Percentiles rank a stretch among this genome's conserved stretches.
phyloP scores from a whole-genome alignment of 108 stramenopile genomes.

The Chaetoceros tenuissimus region DNA sequence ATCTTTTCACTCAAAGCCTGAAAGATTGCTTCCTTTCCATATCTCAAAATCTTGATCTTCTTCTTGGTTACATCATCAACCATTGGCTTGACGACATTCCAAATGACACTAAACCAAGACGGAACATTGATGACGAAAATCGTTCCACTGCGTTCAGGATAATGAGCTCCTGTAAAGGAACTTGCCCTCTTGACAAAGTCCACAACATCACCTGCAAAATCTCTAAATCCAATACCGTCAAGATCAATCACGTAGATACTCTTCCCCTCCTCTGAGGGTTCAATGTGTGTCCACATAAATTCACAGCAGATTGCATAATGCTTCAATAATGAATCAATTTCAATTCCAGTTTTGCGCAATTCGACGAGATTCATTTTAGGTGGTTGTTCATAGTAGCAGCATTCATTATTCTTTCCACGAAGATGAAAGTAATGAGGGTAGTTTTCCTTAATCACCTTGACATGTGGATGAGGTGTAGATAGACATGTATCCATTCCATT shows the following conservation, averaged over 20 bases:
- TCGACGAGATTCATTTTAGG: constrained; percentile 56
- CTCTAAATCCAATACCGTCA: constrained; percentile 55
- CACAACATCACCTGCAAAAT: constrained; percentile 69
- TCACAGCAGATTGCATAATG: constrained; percentile 72
- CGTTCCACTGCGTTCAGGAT: constrained; percentile 62
- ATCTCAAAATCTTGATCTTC: constrained; percentile 44
- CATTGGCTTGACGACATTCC: constrained; percentile 54
- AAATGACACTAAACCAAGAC: constrained; percentile 51
- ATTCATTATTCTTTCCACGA: constrained; percentile 42
- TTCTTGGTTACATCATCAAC: constrained; percentile 49
- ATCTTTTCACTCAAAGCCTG: constrained; percentile 37
- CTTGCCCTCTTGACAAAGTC: constrained; percentile 55
- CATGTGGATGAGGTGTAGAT: constrained; percentile 37
- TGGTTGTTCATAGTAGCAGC: constrained; percentile 59
- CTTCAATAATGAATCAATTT: constrained; percentile 34
- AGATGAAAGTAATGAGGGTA: constrained; percentile 68
- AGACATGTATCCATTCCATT: constrained; percentile 52
- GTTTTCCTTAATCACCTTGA: constrained; percentile 45
- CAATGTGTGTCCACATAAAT: constrained; percentile 62
- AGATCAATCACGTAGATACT: constrained; percentile 66
- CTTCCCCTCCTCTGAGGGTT: constrained; percentile 37
- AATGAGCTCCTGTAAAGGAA: constrained; percentile 49
- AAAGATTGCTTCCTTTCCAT: constrained; percentile 32
- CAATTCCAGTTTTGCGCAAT: constrained; percentile 33
- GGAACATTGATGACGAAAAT: constrained; percentile 54